Evolutionary conservation across 106 monocot genomes (phyloP), one percentile per base, ranked within the genome.

Genomic region (Acorus calamus): DNA sequence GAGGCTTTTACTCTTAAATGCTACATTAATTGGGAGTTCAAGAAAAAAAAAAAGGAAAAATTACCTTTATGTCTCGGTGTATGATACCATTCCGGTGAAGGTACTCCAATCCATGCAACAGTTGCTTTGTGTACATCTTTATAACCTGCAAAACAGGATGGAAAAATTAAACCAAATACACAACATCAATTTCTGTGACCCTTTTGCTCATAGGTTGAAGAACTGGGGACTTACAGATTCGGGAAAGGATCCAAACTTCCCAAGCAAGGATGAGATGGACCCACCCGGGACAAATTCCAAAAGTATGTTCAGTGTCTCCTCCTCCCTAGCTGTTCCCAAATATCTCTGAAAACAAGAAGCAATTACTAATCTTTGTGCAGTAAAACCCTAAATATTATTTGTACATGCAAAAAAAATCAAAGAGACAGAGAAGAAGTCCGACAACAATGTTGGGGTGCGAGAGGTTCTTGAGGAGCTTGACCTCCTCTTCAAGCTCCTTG

Each of bases 281-380:
- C 96, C 96, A 52, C 96, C 91, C 6, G 96, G 91, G 6, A 98
- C 91, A 73, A 98, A 98, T 66, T 98, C 96, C 61, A 98, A 58
- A 73, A 98, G 74, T 50, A 98, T 98, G 63, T 98, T 98, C 57
- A 98, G 66, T 3, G 96, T 87, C 2, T 79, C 79, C 42, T 91
- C 96, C 66, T 98, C 87, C 66, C 87, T 82, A 56, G 72, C 82
- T 49, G 87, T 98, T 57, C 96, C 96, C 77, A 98, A 63, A 54
- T 98, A 98, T 73, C 96, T 91, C 96, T 98, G 74, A 28, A 28
- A 28, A 28, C 28, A 28, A 28, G 28, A 28, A 28, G 28, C 28
- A 28, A 28, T 28, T 28, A 28, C 28, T 28, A 28, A 28, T 28
- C 28, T 28, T 28, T 28, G 28, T 28, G 28, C 28, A 28, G 28